These are phyloP conservation scores for Allomyces macrogynus DNA, from an alignment of 192 early-diverging fungal genomes.

Conservation along the genomic window DNA sequence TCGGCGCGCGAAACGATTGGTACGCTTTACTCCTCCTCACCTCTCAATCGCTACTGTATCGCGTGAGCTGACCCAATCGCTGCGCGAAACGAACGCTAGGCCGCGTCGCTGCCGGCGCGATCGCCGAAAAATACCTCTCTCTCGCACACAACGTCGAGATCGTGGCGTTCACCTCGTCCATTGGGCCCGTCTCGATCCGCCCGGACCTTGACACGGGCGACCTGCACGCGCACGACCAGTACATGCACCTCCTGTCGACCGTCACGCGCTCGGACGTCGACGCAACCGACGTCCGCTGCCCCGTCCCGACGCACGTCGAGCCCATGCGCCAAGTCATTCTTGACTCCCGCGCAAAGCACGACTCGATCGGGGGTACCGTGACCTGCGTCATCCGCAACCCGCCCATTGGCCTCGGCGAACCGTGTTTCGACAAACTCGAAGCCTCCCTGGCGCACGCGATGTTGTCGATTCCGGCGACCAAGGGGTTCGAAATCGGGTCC, in stretches of 20 bases:
- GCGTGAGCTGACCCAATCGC: neutral
- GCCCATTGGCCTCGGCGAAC: constrained; percentile 84
- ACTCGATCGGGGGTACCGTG: constrained; percentile 89
- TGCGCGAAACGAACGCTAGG: constrained; percentile 20
- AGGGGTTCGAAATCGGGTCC: constrained; percentile 91
- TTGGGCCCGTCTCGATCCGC: constrained; percentile 60
- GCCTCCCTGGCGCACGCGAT: constrained; percentile 92
- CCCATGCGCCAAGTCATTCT: constrained; percentile 76
- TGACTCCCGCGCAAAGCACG: constrained; percentile 48
- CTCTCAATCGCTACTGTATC: neutral
- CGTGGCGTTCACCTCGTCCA: constrained; percentile 81
- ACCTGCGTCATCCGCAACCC: constrained; percentile 89
- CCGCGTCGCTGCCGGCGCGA: constrained; percentile 84
- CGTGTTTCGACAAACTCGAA: constrained; percentile 96
- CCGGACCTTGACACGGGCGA: constrained; percentile 19
- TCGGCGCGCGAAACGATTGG: constrained; percentile 91
- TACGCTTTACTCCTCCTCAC: constrained; percentile 6
- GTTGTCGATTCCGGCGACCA: constrained; percentile 96
- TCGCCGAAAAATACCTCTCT: constrained; percentile 92
- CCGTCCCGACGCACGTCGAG: constrained; percentile 46
- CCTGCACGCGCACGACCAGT: constrained; percentile 16
- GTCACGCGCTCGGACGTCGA: constrained; percentile 61
- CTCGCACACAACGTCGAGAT: constrained; percentile 66
- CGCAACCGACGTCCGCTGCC: constrained; percentile 71
- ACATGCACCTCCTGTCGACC: constrained; percentile 40